A percentile compares a stretch with the other conserved stretches of the same genome.
These are phyloP conservation scores for Ganoderma boninense DNA, from an alignment of 1,284 basidiomycete genomes.

Conservation along the genomic window DNA sequence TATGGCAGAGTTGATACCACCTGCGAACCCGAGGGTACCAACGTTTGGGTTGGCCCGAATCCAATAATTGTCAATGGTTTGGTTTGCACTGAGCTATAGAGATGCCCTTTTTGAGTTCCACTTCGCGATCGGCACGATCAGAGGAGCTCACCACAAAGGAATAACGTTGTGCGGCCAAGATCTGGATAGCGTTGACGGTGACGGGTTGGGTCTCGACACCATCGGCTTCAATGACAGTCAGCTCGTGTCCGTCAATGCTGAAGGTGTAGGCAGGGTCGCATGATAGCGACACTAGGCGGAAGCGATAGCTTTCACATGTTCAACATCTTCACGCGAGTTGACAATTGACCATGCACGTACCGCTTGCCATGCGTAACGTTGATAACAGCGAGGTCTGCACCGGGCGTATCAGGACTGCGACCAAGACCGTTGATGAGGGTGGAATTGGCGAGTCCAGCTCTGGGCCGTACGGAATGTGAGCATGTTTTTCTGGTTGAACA, in stretches of 20 bases:
- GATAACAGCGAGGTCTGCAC: conserved; percentile 40
- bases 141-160: conserved; percentile 16
- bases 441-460: conserved; percentile 22
- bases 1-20: conserved; percentile 45
- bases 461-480: not conserved
- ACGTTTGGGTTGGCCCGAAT: conserved; percentile 49
- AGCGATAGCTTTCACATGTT: conserved; percentile 34
- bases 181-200: conserved; percentile 39
- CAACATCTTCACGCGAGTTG: not conserved
- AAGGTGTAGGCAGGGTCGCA: conserved; percentile 41
- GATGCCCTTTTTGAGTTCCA: not conserved
- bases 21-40: conserved; percentile 37
- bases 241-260: conserved; percentile 43
- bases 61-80: conserved; percentile 41
- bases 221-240: conserved; percentile 45
- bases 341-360: conserved; percentile 11
- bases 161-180: conserved; percentile 48
- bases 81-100: conserved; percentile 36
- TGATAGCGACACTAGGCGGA: conserved; percentile 57
- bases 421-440: conserved; percentile 62
- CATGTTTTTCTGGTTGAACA: not conserved
- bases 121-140: too few species aligned
- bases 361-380: conserved; percentile 44
- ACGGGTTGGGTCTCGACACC: conserved; percentile 40
- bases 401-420: conserved; percentile 31